phyloP scores from a whole-genome alignment of 306 rosid species.

The Castanopsis chinensis region DNA sequence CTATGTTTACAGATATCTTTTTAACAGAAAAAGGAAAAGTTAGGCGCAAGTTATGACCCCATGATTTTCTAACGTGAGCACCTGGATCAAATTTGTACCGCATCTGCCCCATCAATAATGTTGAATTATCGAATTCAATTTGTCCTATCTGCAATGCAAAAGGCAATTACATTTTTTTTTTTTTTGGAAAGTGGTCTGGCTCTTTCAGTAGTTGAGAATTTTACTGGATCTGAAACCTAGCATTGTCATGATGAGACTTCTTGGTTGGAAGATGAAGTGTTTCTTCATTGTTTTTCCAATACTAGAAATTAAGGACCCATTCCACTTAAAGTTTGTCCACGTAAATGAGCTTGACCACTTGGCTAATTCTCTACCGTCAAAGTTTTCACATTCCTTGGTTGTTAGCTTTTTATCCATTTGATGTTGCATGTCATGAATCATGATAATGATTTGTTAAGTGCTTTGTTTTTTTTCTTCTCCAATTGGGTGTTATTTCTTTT shows the following conservation, averaged over 20 bases:
- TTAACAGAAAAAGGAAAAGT: neutral
- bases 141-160: constrained; percentile 29
- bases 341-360: neutral
- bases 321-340: neutral
- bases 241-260: constrained; percentile 21
- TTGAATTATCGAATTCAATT: constrained; percentile 23
- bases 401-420: neutral
- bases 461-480: neutral
- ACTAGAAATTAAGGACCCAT: neutral
- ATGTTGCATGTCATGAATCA: constrained; percentile 4
- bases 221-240: constrained; percentile 15
- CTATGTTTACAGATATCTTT: neutral
- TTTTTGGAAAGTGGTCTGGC: neutral
- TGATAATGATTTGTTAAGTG: neutral
- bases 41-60: neutral
- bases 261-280: neutral
- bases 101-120: constrained; percentile 31
- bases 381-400: neutral
- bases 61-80: neutral
- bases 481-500: neutral
- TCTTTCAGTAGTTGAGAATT: constrained; percentile 2
- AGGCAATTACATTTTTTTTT: neutral
- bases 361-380: neutral
- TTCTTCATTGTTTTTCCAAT: neutral
- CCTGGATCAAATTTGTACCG: constrained; percentile 36